Conservation (phyloP, 345 rosid genomes). For the Lepidium africanum region DNA sequence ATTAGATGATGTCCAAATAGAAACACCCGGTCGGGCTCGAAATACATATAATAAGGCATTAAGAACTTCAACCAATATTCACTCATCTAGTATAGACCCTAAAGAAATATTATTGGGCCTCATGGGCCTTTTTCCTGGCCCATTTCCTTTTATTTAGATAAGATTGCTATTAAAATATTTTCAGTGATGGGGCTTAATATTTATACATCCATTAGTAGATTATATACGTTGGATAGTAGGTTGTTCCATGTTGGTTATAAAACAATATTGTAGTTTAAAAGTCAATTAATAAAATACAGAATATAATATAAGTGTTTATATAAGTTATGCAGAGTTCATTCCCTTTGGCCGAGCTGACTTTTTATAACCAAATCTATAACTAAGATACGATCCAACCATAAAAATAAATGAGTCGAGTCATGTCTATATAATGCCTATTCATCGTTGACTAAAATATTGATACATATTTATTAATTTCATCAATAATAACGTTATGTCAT, state of each 20-base stretch:
- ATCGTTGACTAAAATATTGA: not conserved
- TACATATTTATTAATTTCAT: not conserved
- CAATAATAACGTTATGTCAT: not conserved
- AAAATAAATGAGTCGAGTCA: conserved; percentile 9
- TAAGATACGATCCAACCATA: conserved; percentile 16
- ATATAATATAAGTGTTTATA: not conserved
- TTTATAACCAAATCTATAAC: not conserved
- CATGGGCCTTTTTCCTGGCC: not conserved
- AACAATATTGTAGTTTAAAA: not conserved
- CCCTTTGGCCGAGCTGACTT: conserved; percentile 24
- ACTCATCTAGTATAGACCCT: not conserved
- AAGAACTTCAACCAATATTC: too few relatives aligned
- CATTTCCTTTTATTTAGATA: not conserved
- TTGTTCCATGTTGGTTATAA: not conserved
- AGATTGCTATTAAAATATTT: not conserved
- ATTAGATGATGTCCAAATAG: too few relatives aligned
- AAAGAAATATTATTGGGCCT: not conserved
- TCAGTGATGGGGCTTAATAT: not conserved
- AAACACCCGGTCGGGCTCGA: too few relatives aligned
- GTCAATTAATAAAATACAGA: conserved; percentile 15
- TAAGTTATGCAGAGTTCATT: conserved; percentile 10
- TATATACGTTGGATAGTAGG: conserved; percentile 7
- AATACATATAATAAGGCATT: too few relatives aligned
- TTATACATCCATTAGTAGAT: not conserved
- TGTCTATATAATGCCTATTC: not conserved